These are phyloP conservation scores for Tilletia indica DNA, from an alignment of 1,284 basidiomycete species.

Conservation along the genomic window DNA sequence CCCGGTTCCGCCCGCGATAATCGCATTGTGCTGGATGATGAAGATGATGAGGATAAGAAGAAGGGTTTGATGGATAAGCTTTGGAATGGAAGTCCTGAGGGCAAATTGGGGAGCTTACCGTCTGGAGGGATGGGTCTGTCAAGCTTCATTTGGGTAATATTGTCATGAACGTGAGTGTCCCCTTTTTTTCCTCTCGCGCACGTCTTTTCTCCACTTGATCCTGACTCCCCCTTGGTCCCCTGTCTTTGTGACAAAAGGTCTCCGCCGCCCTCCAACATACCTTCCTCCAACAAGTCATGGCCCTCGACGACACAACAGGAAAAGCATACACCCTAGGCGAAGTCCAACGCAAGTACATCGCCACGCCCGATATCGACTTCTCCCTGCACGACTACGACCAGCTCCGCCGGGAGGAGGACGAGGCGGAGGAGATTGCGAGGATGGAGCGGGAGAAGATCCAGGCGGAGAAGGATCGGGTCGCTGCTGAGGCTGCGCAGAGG, in stretches of 20 bases:
- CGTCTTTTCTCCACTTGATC: too few species aligned
- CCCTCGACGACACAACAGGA: conserved; percentile 67
- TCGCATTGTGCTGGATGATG: not conserved
- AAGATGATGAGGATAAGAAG: not conserved
- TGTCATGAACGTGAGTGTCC: conserved; percentile 38
- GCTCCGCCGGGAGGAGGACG: not conserved
- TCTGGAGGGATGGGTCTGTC: conserved; percentile 48
- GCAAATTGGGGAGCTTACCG: conserved; percentile 44
- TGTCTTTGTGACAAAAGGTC: too few species aligned
- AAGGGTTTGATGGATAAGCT: not conserved
- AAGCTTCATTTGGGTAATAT: conserved; percentile 46
- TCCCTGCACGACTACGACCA: conserved; percentile 64
- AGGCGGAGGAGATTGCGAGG: not conserved
- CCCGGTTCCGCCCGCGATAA: conserved; percentile 1
- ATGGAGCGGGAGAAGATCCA: not conserved
- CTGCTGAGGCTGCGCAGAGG: conserved; percentile 6
- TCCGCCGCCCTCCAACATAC: conserved; percentile 64
- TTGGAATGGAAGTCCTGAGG: conserved; percentile 28
- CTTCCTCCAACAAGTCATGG: conserved; percentile 83
- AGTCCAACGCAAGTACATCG: conserved; percentile 78
- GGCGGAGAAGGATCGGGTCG: conserved; percentile 7
- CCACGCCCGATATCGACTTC: conserved; percentile 78
- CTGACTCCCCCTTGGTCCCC: too few species aligned
- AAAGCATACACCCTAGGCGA: conserved; percentile 75
- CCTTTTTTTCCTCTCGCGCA: not conserved